Evolutionary conservation across 2,329 filamentous ascomycete species (phyloP), one percentile per base, ranked within the genome.

Genomic region (Penicillium verrucosum): DNA sequence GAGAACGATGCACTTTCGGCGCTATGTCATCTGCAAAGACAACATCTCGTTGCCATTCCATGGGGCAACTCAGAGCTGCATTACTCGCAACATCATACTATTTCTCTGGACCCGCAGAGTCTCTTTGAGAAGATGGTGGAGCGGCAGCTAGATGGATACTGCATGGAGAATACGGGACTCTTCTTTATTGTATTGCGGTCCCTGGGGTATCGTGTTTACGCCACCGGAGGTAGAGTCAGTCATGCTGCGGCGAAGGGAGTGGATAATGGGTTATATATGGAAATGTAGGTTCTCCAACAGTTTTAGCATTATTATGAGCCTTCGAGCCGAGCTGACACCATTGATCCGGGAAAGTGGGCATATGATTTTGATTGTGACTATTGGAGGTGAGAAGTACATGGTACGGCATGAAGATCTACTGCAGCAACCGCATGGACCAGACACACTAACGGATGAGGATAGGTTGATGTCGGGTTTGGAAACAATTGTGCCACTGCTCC

Each of bases 381-480:
- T 89, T 34, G 67, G 76, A 23, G 72, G 76, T 6, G 75, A 75
- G 38, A 77, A 77, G 29, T 78, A 76, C 51, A 70, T 74, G 66
- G 74, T 76, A 55, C 49, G 65, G 58, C 6, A 23, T 23, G 4
- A 11, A 18, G 2, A 8, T 42, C 23, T 43, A 40, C 46, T 44
- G 12, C 29, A 30, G 51, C 29, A 45, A 21, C n/a, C 23, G 27
- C 32, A 18, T 38, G 11, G 9, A 49, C 27, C 34, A 32, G 30
- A 30, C 30, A 34, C 25, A 23, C 27, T 54, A 38, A 61, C 41
- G 40, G 9, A 44, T 25, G 16, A 6, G 11, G 5, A 38, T 30
- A 81, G 65, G 70, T 84, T 10, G 87, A 89, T 67, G 82, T 86
- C 11, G 84, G 81, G 5, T 89, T 89, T 65, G 87, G 87, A 45